phyloP scores from a whole-genome alignment of 2,329 filamentous ascomycete genomes.

The Bertia moriformis region DNA sequence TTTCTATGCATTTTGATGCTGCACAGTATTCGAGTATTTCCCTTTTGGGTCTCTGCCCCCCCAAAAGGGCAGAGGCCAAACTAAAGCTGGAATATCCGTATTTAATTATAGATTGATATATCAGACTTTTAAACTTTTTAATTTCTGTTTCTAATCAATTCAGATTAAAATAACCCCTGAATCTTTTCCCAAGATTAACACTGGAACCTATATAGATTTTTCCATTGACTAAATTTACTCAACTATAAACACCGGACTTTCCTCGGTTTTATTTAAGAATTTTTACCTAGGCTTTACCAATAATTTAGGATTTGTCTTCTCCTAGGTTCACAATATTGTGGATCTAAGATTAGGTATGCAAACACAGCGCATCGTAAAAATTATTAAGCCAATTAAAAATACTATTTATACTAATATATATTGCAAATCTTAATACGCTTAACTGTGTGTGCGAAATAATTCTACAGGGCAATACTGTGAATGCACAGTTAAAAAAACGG shows the following conservation, averaged over 20 bases:
- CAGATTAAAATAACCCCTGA: conserved; percentile 1
- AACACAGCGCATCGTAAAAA: not conserved
- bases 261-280: not conserved
- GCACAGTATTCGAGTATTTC: conserved; percentile 2
- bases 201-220: conserved; percentile 1
- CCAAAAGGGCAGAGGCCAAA: no score
- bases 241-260: not conserved
- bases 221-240: not conserved
- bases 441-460: not conserved
- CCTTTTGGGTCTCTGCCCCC: no score
- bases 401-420: not conserved
- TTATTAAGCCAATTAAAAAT: not conserved
- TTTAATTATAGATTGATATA: conserved; percentile 1
- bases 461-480: not conserved
- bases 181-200: conserved; percentile 1
- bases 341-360: not conserved
- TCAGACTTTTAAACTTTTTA: conserved; percentile 1
- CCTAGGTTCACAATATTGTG: not conserved
- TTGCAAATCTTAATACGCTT: not conserved
- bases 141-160: conserved; percentile 2
- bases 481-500: not conserved
- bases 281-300: not conserved
- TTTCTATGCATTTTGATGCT: conserved; percentile 2
- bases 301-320: not conserved
- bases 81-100: conserved; percentile 2